phyloP scores from a whole-genome alignment of 106 monocot genomes.

The Apostasia ramifera region DNA sequence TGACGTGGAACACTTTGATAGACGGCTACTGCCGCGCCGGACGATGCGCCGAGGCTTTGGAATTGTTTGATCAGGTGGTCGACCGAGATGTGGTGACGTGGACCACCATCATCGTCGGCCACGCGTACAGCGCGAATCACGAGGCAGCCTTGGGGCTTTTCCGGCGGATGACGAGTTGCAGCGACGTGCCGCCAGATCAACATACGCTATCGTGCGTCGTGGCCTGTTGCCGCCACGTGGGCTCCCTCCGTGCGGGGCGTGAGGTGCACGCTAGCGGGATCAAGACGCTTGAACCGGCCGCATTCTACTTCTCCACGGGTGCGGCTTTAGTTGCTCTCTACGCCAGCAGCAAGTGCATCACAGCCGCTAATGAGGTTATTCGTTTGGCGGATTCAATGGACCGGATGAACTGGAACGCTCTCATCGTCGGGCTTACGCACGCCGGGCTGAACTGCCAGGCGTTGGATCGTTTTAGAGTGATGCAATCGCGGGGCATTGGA shows the following conservation, averaged over 20 bases:
- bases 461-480: conserved; percentile 5
- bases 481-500: conserved; percentile 11
- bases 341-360: conserved; percentile 21
- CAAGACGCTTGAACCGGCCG: conserved; percentile 5
- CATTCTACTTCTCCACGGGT: conserved; percentile 35
- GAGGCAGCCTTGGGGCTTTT: conserved; percentile 28
- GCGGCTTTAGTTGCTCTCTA: conserved; percentile 32
- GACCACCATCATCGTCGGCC: conserved; percentile 39
- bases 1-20: conserved; percentile 37
- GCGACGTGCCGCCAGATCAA: conserved; percentile 23
- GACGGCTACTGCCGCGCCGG: conserved; percentile 42
- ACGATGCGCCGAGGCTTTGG: conserved; percentile 27
- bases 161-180: conserved; percentile 16
- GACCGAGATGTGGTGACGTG: conserved; percentile 31
- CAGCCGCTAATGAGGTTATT: conserved; percentile 11
- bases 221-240: conserved; percentile 43
- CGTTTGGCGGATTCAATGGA: conserved; percentile 19
- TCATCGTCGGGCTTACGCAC: conserved; percentile 21
- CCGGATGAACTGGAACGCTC: conserved; percentile 27
- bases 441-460: conserved; percentile 12
- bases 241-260: conserved; percentile 7
- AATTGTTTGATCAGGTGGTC: conserved; percentile 10
- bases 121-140: conserved; percentile 25
- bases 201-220: conserved; percentile 40
- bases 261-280: conserved; percentile 37